Conservation (phyloP, 257 asterid species). For the Solanum pinnatisectum region DNA sequence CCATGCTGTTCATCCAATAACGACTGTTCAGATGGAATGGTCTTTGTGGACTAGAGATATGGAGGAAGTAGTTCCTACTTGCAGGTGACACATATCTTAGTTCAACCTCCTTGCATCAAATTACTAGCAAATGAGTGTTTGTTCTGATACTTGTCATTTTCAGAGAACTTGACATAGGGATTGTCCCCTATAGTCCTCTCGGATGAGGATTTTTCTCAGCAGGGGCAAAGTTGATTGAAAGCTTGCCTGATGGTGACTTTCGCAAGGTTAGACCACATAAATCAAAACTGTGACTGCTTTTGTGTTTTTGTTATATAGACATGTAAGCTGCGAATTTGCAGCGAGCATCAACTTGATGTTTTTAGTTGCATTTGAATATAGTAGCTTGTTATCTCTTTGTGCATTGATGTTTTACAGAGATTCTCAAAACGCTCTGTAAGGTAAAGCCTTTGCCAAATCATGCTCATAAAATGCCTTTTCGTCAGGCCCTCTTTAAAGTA, state of each 20-base stretch:
- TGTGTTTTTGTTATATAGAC: background rate
- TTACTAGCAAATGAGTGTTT: background rate
- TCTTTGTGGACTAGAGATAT: constrained; percentile 22
- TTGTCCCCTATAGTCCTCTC: constrained; percentile 34
- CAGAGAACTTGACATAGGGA: constrained; percentile 35
- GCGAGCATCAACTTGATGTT: background rate
- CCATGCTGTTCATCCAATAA: constrained; percentile 26
- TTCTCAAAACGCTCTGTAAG: background rate
- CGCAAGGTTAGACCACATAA: constrained; percentile 19
- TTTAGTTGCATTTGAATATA: background rate
- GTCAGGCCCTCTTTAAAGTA: background rate
- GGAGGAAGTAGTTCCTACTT: constrained; percentile 26
- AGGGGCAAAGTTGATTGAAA: constrained; percentile 15
- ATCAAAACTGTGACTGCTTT: background rate
- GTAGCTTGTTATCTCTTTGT: background rate
- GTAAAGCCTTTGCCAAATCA: background rate
- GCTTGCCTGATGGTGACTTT: constrained; percentile 14
- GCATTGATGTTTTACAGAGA: background rate
- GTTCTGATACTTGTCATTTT: background rate
- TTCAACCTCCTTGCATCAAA: background rate
- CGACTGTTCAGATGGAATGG: background rate
- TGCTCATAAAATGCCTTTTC: background rate
- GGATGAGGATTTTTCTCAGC: constrained; percentile 10
- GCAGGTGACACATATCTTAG: constrained; percentile 12
- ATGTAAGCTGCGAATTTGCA: background rate